Evolutionary conservation across 805 yeast genomes (phyloP).

Genomic region (Starmerella etchellsii): DNA sequence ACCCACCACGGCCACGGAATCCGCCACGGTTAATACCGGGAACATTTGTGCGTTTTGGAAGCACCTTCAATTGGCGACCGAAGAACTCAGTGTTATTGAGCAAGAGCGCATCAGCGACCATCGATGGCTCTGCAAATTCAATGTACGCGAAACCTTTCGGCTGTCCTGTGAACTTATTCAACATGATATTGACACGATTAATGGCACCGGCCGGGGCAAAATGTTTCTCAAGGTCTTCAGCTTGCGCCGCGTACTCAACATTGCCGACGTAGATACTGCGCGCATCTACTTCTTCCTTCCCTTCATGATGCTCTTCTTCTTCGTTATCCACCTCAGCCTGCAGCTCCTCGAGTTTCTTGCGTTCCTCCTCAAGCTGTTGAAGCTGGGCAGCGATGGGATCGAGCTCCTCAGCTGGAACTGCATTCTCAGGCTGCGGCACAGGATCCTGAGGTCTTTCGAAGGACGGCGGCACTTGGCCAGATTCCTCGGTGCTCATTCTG

Average conservation of each 20-base stretch:
- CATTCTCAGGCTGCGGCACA: too few relatives aligned
- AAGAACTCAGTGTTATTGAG: conserved; percentile 53
- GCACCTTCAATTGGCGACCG: conserved; percentile 61
- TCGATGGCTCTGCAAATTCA: conserved; percentile 60
- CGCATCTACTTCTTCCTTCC: conserved; percentile 56
- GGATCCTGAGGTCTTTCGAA: too few relatives aligned
- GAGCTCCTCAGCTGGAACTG: neutral
- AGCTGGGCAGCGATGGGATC: conserved; percentile 14
- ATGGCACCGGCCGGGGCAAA: conserved; percentile 60
- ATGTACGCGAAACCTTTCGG: conserved; percentile 83
- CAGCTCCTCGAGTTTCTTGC: conserved; percentile 46
- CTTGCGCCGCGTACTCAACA: conserved; percentile 67
- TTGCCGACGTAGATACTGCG: conserved; percentile 73
- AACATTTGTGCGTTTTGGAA: conserved; percentile 66
- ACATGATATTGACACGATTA: conserved; percentile 64
- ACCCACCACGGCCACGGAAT: conserved; percentile 32
- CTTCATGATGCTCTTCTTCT: conserved; percentile 32
- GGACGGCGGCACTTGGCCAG: too few relatives aligned
- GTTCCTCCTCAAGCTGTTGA: conserved; percentile 45
- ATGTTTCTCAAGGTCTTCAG: conserved; percentile 65
- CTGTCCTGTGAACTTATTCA: conserved; percentile 53
- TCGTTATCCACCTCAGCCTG: conserved; percentile 38
- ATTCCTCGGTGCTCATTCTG: too few relatives aligned
- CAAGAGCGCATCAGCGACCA: conserved; percentile 51
- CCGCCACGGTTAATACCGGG: conserved; percentile 55